Evolutionary conservation across 2,329 filamentous ascomycete genomes (phyloP).

Genomic region (Alternaria viburni): DNA sequence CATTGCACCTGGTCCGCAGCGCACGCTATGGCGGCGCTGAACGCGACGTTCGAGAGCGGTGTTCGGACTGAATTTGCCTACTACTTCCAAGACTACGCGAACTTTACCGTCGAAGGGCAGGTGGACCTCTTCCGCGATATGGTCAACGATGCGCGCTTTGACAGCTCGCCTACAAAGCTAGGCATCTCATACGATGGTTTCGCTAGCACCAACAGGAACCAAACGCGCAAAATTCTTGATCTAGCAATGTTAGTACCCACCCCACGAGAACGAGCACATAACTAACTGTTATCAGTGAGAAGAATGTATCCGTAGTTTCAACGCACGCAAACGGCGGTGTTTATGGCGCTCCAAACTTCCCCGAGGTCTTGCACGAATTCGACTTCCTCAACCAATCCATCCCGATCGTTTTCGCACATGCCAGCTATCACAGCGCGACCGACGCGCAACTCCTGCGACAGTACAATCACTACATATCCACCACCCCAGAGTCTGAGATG

Average conservation of each 20-base stretch:
- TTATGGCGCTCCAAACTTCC: constrained; percentile 15
- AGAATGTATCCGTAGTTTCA: constrained; percentile 51
- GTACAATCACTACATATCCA: constrained; percentile 62
- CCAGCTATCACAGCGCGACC: constrained; percentile 51
- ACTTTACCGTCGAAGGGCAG: constrained; percentile 8
- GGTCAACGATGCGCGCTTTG: not conserved
- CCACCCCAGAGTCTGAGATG: constrained; percentile 66
- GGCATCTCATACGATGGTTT: constrained; percentile 12
- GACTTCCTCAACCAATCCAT: constrained; percentile 51
- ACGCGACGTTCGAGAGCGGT: constrained; percentile 57
- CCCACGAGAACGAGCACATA: not conserved
- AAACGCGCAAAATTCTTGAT: constrained; percentile 5
- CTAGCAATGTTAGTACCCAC: constrained; percentile 4
- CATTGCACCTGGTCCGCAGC: constrained; percentile 49
- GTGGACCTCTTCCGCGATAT: constrained; percentile 1
- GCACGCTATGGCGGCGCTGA: constrained; percentile 53
- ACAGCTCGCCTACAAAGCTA: constrained; percentile 1
- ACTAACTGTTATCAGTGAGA: constrained; percentile 3
- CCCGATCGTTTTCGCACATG: constrained; percentile 62
- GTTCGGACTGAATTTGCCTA: not conserved
- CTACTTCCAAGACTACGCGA: constrained; percentile 6
- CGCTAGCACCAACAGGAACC: constrained; percentile 1
- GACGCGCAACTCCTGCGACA: constrained; percentile 54
- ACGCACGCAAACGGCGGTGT: constrained; percentile 34
- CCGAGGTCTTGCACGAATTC: constrained; percentile 34